Evolutionary conservation across 257 asterid genomes (phyloP), one percentile per base, ranked within the genome.

Genomic region (Eustoma russellianum): DNA sequence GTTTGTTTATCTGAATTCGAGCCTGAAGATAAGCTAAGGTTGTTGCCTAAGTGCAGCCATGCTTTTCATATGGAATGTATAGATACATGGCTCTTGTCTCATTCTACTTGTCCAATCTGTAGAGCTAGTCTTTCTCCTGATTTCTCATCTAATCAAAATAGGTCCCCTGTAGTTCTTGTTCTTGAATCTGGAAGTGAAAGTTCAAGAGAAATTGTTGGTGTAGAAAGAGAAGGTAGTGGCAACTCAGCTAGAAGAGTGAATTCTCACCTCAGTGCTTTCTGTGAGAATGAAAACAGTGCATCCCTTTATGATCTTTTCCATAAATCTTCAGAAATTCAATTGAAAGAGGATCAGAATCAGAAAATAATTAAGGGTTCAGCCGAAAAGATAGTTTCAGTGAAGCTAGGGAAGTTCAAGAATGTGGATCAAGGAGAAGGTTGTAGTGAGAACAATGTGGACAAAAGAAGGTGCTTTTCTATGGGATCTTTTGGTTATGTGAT

Each of bases 31-130:
- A 81, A 82, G 52, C 87, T 91, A 0, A 74, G 96, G 53, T 59
- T 83, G 60, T 65, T 90, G 46, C 96, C 97, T 0, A 79, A 83
- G 65, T 90, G 97, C 53, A 90, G 96, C 78, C 98, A 91, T 60
- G 98, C 98, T 28, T 91, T 91, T 61, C 98, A 91, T 75, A 78
- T 86, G 89, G 94, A 78, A 5, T 91, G 98, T 43, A 91, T 91
- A 41, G 98, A 91, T 41, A 91, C 98, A 34, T 91, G 98, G 98
- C 81, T 91, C 2, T 62, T 87, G 70, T 87, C 96, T 1, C 96
- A 91, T 53, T 87, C 98, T 5, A 87, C 98, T 64, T 91, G 98
- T 62, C 98, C 98, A 7, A 75, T 91, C 13, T 91, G 98, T 64
- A 80, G 98, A 62, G 85, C 85, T 24, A 80, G 70, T 51, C 64